phyloP scores from a whole-genome alignment of 345 rosid genomes.

The Corymbia maculata region DNA sequence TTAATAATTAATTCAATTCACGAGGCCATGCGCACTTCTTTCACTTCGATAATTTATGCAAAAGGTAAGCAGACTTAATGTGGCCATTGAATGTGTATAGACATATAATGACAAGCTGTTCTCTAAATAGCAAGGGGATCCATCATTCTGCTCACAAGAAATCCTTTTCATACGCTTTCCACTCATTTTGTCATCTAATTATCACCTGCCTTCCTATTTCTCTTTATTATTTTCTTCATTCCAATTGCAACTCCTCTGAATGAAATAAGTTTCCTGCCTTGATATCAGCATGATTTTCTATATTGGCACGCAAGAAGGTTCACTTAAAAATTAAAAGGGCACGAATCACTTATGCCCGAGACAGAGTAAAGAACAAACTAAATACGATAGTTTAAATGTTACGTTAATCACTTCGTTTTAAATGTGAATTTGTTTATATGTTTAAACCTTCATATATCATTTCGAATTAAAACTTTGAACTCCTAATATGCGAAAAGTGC shows the following conservation, averaged over 20 bases:
- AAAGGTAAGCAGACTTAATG: too few species aligned
- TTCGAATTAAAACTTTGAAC: too few species aligned
- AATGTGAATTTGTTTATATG: too few species aligned
- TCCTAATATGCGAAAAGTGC: neutral
- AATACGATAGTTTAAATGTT: neutral
- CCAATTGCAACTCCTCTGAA: neutral
- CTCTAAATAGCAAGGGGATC: too few species aligned
- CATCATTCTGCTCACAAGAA: neutral
- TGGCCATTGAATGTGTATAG: too few species aligned
- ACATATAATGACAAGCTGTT: too few species aligned
- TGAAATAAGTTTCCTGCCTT: neutral
- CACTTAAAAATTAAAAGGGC: neutral
- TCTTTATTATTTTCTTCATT: neutral
- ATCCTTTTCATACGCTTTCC: neutral
- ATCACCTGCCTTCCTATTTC: neutral
- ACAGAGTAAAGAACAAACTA: neutral
- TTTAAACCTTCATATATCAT: neutral
- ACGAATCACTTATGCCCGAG: neutral
- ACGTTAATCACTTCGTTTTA: too few species aligned
- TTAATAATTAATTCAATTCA: neutral
- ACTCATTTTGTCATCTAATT: neutral
- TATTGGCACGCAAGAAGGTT: neutral
- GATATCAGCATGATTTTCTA: neutral
- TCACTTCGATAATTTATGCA: neutral
- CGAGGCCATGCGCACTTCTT: neutral